Evolutionary conservation across 2,329 filamentous ascomycete genomes (phyloP), one percentile per base, ranked within the genome.

Genomic region (Zymoseptoria ardabiliae): DNA sequence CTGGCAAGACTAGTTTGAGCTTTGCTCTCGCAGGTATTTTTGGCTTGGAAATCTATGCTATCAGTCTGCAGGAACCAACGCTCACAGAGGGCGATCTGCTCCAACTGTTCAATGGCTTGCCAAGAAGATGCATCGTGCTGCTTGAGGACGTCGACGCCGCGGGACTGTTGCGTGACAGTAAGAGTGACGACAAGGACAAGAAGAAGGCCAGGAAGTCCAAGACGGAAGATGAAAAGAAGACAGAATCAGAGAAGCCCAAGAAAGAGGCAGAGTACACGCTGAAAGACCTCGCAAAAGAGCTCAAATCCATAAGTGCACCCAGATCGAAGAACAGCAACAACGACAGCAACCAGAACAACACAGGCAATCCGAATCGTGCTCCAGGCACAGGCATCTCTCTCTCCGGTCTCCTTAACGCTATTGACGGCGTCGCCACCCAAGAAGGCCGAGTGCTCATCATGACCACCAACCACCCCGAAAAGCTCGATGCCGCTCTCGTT

Each of bases 381-480:
- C 52, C 64, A 49, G 63, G 63, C 4, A 89, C 87, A 13, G 74
- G 81, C n/a, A 90, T 94, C 51, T 89, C 88, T 0, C 80, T 94
- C 2, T 90, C 88, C 0, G 89, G 89, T 0, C 80, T 95, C 1
- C 81, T 95, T 55, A 95, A 95, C 72, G 87, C 88, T 59, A 90
- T 95, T 49, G 90, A 95, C 68, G 89, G 90, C 57, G 89, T 91
- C 1, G 88, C 87, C 1, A 88, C 85, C 2, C 88, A 90, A 66
- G 89, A 93, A 74, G 89, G 89, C 23, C 83, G 88, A 52, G 83
- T 93, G 11, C 81, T 93, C 19, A 86, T 93, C 75, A 91, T 92
- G 87, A 92, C 89, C 0, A 91, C 88, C 30, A 94, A 93, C 73
- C 82, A 85, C 61, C 86, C 87, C 2, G 85, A 92, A 66, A 79